Conservation (phyloP, 1,284 basidiomycete genomes). For the Leucocoprinus gongylophorus region DNA sequence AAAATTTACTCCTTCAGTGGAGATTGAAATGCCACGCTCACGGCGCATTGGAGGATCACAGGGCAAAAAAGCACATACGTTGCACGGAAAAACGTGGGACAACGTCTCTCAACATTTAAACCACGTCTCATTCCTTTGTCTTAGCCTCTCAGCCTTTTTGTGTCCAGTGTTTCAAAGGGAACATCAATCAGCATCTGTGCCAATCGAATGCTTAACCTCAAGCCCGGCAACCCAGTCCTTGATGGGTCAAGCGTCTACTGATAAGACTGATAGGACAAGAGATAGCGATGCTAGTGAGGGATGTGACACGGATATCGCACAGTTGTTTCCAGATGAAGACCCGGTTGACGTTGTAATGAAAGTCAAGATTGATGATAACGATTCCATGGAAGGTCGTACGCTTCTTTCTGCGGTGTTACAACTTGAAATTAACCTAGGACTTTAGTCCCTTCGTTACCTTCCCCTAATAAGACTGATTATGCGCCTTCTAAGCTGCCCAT, state of each 20-base stretch:
- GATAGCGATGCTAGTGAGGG: slow-evolving; percentile 12
- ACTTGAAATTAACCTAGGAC: not conserved
- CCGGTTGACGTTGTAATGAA: slow-evolving; percentile 35
- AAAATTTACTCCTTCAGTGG: slow-evolving; percentile 33
- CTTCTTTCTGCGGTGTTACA: not conserved
- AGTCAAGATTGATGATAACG: slow-evolving; percentile 48
- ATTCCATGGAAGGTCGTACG: slow-evolving; percentile 27
- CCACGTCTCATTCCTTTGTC: not conserved
- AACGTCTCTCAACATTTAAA: too few species aligned
- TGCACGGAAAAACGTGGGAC: slow-evolving; percentile 26
- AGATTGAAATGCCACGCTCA: slow-evolving; percentile 27
- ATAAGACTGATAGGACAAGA: not conserved
- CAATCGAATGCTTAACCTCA: not conserved
- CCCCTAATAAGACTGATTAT: slow-evolving; percentile 38
- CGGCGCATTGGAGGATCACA: slow-evolving; percentile 26
- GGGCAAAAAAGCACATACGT: slow-evolving; percentile 21
- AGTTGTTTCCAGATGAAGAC: slow-evolving; percentile 21
- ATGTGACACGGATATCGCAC: slow-evolving; percentile 20
- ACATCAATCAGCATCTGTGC: not conserved
- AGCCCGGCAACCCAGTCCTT: slow-evolving; percentile 13
- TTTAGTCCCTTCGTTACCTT: slow-evolving; percentile 45
- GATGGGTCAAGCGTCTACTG: slow-evolving; percentile 17
- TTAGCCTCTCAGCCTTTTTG: slow-evolving; percentile 16
- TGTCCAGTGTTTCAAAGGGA: slow-evolving; percentile 1
- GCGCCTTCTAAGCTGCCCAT: slow-evolving; percentile 29